A percentile compares a stretch with the other conserved stretches of the same genome.
phyloP scores from a whole-genome alignment of 139 green algal genomes.

The Penium margaritaceum region DNA sequence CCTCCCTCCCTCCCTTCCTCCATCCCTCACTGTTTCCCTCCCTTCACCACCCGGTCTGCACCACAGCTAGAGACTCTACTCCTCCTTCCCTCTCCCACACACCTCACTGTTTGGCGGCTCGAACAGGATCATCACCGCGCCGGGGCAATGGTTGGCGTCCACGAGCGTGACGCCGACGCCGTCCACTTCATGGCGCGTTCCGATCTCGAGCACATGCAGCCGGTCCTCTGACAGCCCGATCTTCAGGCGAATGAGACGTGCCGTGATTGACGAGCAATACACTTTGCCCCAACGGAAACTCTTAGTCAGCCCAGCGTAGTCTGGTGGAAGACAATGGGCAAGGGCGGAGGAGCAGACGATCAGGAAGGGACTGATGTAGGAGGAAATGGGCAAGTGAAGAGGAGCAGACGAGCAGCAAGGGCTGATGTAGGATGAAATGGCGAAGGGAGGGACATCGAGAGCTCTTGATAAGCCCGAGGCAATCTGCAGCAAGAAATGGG shows the following conservation, averaged over 20 bases:
- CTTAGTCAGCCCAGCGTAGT: slow-evolving; percentile 51
- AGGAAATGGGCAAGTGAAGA: neutral
- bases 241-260: slow-evolving; percentile 29
- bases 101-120: slow-evolving; percentile 36
- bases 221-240: slow-evolving; percentile 27
- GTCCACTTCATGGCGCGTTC: slow-evolving; percentile 3
- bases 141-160: slow-evolving; percentile 90
- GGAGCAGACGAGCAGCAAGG: neutral
- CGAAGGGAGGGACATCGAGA: too few relatives aligned
- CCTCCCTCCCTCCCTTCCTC: too few relatives aligned
- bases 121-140: slow-evolving; percentile 52
- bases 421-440: neutral
- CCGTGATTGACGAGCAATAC: slow-evolving; percentile 47
- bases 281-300: slow-evolving; percentile 26
- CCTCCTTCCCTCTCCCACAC: neutral
- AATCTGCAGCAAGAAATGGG: too few relatives aligned
- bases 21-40: too few relatives aligned
- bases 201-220: slow-evolving; percentile 10
- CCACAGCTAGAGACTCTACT: too few relatives aligned
- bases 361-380: neutral
- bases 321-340: neutral
- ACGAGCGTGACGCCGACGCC: slow-evolving; percentile 71
- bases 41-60: too few relatives aligned
- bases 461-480: too few relatives aligned
- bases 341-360: neutral